Conservation (phyloP, 495 filamentous ascomycete genomes). For the Aspergillus sclerotioniger region DNA sequence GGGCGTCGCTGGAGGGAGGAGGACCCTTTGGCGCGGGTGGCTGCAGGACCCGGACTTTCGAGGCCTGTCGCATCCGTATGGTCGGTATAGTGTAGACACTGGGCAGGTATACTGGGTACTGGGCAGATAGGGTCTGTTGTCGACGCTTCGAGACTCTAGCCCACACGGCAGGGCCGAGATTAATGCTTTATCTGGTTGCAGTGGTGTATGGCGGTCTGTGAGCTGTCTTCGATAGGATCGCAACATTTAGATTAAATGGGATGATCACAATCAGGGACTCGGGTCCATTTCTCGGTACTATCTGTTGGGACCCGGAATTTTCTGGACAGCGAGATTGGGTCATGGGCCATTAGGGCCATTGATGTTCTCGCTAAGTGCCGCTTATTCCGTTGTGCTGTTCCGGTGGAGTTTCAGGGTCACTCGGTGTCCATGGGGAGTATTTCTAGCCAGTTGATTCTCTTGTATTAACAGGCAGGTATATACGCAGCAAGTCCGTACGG, state of each 20-base stretch:
- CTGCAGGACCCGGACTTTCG: constrained; percentile 5
- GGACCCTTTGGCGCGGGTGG: constrained; percentile 5
- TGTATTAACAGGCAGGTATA: too few relatives aligned
- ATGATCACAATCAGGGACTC: constrained; percentile 12
- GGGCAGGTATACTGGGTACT: background rate
- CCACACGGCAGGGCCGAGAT: background rate
- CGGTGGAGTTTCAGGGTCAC: background rate
- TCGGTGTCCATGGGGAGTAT: background rate
- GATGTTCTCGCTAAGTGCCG: background rate
- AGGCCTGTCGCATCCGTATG: background rate
- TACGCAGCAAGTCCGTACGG: too few relatives aligned
- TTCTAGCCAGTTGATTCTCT: too few relatives aligned
- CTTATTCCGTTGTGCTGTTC: background rate
- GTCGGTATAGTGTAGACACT: background rate
- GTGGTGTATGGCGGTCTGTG: constrained; percentile 10
- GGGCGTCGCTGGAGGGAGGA: background rate
- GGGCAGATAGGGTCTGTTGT: background rate
- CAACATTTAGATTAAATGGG: constrained; percentile 9
- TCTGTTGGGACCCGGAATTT: background rate
- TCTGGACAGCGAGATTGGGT: background rate
- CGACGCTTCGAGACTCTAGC: background rate
- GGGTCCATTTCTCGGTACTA: background rate
- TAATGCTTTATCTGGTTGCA: background rate
- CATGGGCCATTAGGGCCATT: background rate
- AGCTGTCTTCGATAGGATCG: background rate